Base-by-base conservation (phyloP, 2,329 filamentous ascomycete genomes). In the Nemania sp. region DNA sequence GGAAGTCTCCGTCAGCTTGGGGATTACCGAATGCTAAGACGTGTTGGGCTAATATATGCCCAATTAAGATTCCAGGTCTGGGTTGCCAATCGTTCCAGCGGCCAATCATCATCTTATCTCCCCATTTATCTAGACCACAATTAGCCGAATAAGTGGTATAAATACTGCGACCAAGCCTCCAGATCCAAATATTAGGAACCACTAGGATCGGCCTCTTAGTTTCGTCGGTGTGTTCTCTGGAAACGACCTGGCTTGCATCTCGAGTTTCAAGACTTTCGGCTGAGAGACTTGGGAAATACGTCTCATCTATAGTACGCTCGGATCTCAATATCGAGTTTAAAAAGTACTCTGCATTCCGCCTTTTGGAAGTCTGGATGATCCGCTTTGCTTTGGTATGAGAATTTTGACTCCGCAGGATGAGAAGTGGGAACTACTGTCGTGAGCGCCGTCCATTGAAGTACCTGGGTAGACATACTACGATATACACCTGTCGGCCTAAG, bases 291-390 rank as follows among this genome's bases (percentile, higher is more conserved):
- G 54, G 50, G 30, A 46, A 57, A 44, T 57, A 57, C 12, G 19
- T n/a, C 17, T 57, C 54, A 28, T 57, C 54, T 37, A 57, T 28
- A 22, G 54, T 57, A 17, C 28, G 50, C 22, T 57, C 51, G 12
- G 28, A 4, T 20, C 30, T 22, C 2, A 49, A 2, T 22, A 6
- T 0, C 20, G 24, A 11, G 12, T 22, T 20, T 11, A 22, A 9
- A 6, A 9, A 22, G 6, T 24, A 3, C 2, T 19, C 19, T 9
- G 7, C 17, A 3, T 22, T 19, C 3, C 23, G 5, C 15, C 1
- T 17, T 15, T 20, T 50, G 6, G 9, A n/a, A 3, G 26, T 6
- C 11, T 37, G 5, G 15, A 17, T n/a, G 12, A 11, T 36, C 11
- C 5, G 5, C 3, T 20, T 33, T 30, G 1, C 6, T 5, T 26